Evolutionary conservation across 192 early-diverging fungal genomes (phyloP).

Genomic region (Dispira parvispora): DNA sequence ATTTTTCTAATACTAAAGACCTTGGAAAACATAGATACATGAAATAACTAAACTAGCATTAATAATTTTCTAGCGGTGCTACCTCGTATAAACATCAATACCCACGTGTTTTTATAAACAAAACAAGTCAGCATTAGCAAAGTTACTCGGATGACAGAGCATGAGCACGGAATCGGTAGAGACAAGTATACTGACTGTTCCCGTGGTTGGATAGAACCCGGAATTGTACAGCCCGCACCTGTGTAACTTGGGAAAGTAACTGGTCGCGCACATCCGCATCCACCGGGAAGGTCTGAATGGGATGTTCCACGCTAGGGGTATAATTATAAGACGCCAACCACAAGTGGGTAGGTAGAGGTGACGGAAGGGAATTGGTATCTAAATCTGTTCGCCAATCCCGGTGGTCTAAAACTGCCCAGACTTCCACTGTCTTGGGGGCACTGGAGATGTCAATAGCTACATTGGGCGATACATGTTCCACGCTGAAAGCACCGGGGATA

Average conservation of each 20-base stretch:
- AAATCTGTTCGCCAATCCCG: slow-evolving; percentile 4
- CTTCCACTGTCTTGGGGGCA: slow-evolving; percentile 43
- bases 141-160: slow-evolving; percentile 10
- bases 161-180: slow-evolving; percentile 63
- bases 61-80: too few relatives aligned
- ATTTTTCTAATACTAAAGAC: too few relatives aligned
- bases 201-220: slow-evolving; percentile 55
- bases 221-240: slow-evolving; percentile 33
- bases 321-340: slow-evolving; percentile 26
- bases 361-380: slow-evolving; percentile 13
- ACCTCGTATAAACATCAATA: too few relatives aligned
- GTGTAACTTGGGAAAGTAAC: slow-evolving; percentile 18
- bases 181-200: slow-evolving; percentile 45
- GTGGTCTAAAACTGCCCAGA: slow-evolving; percentile 26
- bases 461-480: slow-evolving; percentile 47
- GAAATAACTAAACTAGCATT: too few relatives aligned
- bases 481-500: slow-evolving; percentile 36
- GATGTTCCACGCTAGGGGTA: slow-evolving; percentile 20
- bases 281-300: slow-evolving; percentile 28
- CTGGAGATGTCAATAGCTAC: slow-evolving; percentile 38
- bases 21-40: too few relatives aligned
- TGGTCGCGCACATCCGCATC: slow-evolving; percentile 1
- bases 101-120: too few relatives aligned
- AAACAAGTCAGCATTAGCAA: too few relatives aligned
- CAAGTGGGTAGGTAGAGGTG: slow-evolving; percentile 14